Conservation (phyloP, 257 asterid species). For the Leptodermis oblonga region DNA sequence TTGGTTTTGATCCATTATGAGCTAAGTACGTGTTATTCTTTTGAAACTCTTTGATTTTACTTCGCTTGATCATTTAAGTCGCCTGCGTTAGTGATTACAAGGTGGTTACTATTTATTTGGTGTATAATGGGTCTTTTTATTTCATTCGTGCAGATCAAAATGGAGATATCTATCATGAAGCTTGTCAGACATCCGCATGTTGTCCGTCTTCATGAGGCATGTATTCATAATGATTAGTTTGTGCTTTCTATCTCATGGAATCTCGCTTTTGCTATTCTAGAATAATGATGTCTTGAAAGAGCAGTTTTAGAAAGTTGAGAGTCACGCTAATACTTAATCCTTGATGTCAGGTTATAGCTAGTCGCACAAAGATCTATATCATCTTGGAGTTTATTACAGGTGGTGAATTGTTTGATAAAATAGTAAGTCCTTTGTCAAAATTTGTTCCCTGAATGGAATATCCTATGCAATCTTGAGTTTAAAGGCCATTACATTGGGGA, state of each 20-base stretch:
- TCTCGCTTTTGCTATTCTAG: neutral
- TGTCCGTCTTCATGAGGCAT: slow-evolving; percentile 92
- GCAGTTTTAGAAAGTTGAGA: neutral
- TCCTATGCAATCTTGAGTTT: neutral
- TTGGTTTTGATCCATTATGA: neutral
- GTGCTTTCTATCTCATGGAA: slow-evolving; percentile 1
- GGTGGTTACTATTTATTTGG: neutral
- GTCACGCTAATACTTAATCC: slow-evolving; percentile 16
- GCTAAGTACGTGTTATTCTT: neutral
- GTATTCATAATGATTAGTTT: slow-evolving; percentile 24
- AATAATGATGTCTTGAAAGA: neutral
- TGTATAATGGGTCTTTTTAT: slow-evolving; percentile 15
- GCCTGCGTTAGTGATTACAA: neutral
- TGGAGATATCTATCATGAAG: slow-evolving; percentile 96
- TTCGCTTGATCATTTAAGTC: neutral
- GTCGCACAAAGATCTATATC: slow-evolving; percentile 94
- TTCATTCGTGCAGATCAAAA: slow-evolving; percentile 72
- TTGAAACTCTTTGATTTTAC: neutral
- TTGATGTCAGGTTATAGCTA: slow-evolving; percentile 80
- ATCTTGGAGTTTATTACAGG: slow-evolving; percentile 96
- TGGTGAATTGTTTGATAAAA: slow-evolving; percentile 96
- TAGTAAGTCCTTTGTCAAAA: slow-evolving; percentile 51
- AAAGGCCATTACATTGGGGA: neutral
- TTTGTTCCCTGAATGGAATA: neutral
- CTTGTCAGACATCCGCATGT: slow-evolving; percentile 86